Base-by-base conservation (phyloP, 2,329 filamentous ascomycete species). In the Colletotrichum australisinense region DNA sequence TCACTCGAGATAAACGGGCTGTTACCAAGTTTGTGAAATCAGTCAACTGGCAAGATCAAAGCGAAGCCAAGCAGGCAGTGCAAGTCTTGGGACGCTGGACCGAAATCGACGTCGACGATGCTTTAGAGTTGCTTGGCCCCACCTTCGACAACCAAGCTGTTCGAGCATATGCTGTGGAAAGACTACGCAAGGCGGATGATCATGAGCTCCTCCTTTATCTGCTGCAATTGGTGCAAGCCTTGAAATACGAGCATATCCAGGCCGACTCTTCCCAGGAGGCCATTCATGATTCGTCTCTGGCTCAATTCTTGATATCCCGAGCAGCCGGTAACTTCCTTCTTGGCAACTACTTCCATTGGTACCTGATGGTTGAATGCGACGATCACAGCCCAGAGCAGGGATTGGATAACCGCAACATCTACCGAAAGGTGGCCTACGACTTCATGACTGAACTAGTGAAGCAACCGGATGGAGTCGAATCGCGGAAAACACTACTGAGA, bases 1-100 rank as follows among this genome's bases (percentile, higher is more conserved):
- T 99, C 26, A 97, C 95, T 1, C 90, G 95, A 70, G 95, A 99
- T 81, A 99, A 99, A 83, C 88, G 93, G 78, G 94, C 96, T 2
- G 87, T 98, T 71, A 99, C 96, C 42, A 99, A 99, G 79, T 97
- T 99, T 77, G 95, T 98, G 81, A 99, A 98, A 82, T 98, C 96
- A 0, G 96, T 98, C 52, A 95, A 97, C 76, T 99, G 97, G 96
- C 91, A 90, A 63, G 96, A 98, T 81, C 89, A 90, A 59, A 91
- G 91, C 74, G 96, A 99, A 86, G 92, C 94, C 4, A 93, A 94
- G 72, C 95, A 98, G 84, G 95, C 96, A 6, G 94, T 97, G 28
- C 94, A 97, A 74, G 91, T 99, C 5, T 88, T 99, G 22, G 91
- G 93, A 0, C 96, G 95, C 77, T 99, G 97, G 97, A 97, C 94